Conservation (phyloP, 306 rosid genomes). For the Lotus japonicus region DNA sequence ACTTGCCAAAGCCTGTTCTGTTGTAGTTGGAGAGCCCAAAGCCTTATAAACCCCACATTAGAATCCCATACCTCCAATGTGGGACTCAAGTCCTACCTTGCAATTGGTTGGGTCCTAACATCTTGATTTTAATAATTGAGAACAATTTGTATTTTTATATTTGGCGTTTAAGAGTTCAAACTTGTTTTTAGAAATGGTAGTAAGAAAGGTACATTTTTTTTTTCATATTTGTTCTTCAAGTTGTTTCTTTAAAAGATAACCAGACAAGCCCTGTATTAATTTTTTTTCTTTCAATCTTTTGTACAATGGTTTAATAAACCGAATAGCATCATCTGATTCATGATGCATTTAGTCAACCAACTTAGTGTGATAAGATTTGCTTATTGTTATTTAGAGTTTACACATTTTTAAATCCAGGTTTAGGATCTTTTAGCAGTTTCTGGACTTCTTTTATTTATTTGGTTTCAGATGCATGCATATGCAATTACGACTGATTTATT, state of each 20-base stretch:
- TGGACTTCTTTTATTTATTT: background rate
- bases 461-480: constrained; percentile 16
- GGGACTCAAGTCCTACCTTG: no score
- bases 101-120: no score
- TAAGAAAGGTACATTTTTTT: background rate
- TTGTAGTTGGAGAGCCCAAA: no score
- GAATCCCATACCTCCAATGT: no score
- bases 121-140: background rate
- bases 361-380: background rate
- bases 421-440: background rate
- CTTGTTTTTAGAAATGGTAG: background rate
- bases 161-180: constrained; percentile 2
- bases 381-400: background rate
- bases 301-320: background rate
- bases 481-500: constrained; percentile 5
- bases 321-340: background rate
- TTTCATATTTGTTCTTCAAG: background rate
- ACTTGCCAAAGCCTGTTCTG: no score
- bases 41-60: no score
- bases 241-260: background rate
- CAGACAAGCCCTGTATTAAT: background rate
- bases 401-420: background rate
- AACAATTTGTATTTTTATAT: background rate
- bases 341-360: background rate
- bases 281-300: background rate